Conservation (phyloP, 768 basidiomycete genomes). For the Sporobolomyces pararoseus region DNA sequence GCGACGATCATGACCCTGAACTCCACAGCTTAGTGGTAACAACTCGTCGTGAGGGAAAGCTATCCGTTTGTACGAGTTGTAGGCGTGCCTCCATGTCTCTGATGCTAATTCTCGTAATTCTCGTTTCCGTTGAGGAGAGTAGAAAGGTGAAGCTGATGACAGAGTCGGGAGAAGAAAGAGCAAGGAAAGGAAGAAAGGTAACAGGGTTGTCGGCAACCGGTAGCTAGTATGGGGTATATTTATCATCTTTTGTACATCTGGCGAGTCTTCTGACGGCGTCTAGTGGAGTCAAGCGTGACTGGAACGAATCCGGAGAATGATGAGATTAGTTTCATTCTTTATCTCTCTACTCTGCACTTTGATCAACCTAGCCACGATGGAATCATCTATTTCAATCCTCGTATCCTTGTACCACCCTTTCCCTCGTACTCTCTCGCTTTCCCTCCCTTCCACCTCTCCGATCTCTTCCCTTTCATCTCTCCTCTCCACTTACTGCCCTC, state of each 20-base stretch:
- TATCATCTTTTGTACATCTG: too few species aligned
- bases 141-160: constrained; percentile 7
- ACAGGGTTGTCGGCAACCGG: neutral
- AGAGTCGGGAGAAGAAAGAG: neutral
- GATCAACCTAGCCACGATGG: neutral
- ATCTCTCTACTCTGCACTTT: neutral
- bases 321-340: neutral
- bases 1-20: constrained; percentile 59
- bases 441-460: constrained; percentile 23
- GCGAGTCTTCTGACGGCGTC: too few species aligned
- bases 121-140: constrained; percentile 8
- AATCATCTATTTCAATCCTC: neutral
- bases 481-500: constrained; percentile 24
- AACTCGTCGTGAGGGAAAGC: constrained; percentile 57
- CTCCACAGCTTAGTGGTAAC: constrained; percentile 80
- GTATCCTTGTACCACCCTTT: constrained; percentile 23
- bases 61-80: constrained; percentile 33
- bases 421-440: constrained; percentile 27
- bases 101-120: constrained; percentile 20
- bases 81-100: constrained; percentile 38
- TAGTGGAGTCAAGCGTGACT: too few species aligned
- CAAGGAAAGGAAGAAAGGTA: neutral
- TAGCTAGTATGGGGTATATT: too few species aligned
- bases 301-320: too few species aligned
- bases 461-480: constrained; percentile 14